Conservation (phyloP, 192 early-diverging fungal genomes). For the Thamnidium elegans region DNA sequence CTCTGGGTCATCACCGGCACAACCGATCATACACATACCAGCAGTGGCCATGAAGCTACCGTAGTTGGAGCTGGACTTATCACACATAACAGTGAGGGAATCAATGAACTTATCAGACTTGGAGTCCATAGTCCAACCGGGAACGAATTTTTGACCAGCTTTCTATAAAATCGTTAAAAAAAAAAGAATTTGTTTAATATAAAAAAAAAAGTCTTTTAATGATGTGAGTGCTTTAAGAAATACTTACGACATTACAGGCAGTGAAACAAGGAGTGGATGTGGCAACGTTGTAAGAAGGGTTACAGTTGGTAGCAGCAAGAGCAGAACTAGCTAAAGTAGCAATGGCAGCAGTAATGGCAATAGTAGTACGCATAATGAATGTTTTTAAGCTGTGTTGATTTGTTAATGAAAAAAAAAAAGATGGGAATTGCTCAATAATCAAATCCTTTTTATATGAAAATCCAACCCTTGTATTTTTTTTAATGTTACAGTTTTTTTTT, state of each 20-base stretch:
- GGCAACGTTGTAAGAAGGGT: not conserved
- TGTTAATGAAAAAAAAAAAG: no score
- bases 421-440: no score
- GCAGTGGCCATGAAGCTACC: constrained; percentile 9
- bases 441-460: no score
- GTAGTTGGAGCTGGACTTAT: not conserved
- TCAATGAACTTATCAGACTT: not conserved
- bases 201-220: not conserved
- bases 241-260: constrained; percentile 5
- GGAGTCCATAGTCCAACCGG: constrained; percentile 4
- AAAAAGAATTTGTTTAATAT: not conserved
- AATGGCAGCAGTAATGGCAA: not conserved
- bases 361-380: not conserved
- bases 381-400: no score
- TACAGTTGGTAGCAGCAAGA: not conserved
- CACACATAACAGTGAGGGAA: constrained; percentile 5
- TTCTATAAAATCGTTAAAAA: not conserved
- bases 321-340: not conserved
- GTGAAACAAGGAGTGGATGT: not conserved
- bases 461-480: no score
- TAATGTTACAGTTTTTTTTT: no score
- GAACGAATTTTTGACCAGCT: not conserved
- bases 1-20: constrained; percentile 10
- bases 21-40: constrained; percentile 6
- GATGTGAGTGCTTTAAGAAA: not conserved